These are phyloP conservation scores for Vickermania ingenoplastis DNA, from an alignment of 208 protist species.

Conservation along the genomic window DNA sequence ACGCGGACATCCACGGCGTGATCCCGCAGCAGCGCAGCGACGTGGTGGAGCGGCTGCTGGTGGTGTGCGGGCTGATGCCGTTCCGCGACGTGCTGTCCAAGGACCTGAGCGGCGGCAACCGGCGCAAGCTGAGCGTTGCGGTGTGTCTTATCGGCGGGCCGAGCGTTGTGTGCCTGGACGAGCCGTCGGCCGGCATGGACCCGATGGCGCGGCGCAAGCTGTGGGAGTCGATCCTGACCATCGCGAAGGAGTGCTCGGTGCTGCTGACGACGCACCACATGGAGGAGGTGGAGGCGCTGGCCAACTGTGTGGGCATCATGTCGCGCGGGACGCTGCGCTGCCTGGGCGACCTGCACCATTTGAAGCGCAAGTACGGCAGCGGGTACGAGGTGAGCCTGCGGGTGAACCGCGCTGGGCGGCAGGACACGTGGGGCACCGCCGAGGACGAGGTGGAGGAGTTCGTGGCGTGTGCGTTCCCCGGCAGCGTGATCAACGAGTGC, in stretches of 20 bases:
- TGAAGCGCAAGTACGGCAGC: constrained; percentile 75
- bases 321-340: constrained; percentile 75
- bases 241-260: constrained; percentile 47
- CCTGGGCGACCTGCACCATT: constrained; percentile 70
- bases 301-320: constrained; percentile 82
- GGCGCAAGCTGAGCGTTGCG: constrained; percentile 76
- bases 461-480: background rate
- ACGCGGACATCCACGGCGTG: constrained; percentile 60
- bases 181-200: constrained; percentile 85
- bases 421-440: background rate
- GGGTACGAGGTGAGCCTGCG: constrained; percentile 56
- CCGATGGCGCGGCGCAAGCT: constrained; percentile 57
- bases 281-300: constrained; percentile 87
- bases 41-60: constrained; percentile 21
- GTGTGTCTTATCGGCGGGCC: too few species aligned
- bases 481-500: background rate
- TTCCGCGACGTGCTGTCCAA: constrained; percentile 24
- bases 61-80: constrained; percentile 25
- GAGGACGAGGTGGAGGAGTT: background rate
- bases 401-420: constrained; percentile 10
- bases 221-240: constrained; percentile 62
- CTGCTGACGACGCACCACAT: constrained; percentile 89
- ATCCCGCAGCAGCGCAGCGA: background rate
- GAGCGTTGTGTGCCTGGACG: constrained; percentile 71
- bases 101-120: constrained; percentile 71